Conservation (phyloP, 345 rosid species). For the Ceriops zippeliana region DNA sequence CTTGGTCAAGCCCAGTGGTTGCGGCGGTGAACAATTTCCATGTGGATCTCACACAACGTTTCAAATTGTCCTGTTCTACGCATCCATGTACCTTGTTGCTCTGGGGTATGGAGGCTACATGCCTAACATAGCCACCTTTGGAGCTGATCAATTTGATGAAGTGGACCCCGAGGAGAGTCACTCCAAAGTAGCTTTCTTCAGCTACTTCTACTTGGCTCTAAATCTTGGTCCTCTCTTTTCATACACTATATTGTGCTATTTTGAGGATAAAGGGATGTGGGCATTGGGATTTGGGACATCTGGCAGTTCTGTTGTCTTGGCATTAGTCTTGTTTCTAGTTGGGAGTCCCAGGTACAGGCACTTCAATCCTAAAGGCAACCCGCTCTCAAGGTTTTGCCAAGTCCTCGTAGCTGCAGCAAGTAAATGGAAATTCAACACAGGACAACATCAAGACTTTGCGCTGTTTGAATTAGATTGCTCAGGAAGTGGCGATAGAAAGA, state of each 20-base stretch:
- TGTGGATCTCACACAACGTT: slow-evolving; percentile 19
- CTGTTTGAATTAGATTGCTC: slow-evolving; percentile 13
- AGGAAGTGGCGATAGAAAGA: slow-evolving; percentile 7
- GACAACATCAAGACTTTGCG: not conserved
- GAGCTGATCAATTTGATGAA: slow-evolving; percentile 28
- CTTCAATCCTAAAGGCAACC: slow-evolving; percentile 26
- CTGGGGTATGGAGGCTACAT: slow-evolving; percentile 32
- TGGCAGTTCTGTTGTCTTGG: slow-evolving; percentile 19
- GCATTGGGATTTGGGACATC: slow-evolving; percentile 32
- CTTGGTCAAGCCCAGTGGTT: slow-evolving; percentile 21
- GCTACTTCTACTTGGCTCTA: slow-evolving; percentile 31
- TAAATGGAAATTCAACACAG: slow-evolving; percentile 9
- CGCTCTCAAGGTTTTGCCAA: slow-evolving; percentile 26
- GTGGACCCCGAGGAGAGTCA: slow-evolving; percentile 9
- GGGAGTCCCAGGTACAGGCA: slow-evolving; percentile 25
- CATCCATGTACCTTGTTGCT: slow-evolving; percentile 29
- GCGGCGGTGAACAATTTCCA: slow-evolving; percentile 8
- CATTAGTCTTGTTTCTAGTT: slow-evolving; percentile 17
- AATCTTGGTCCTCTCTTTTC: slow-evolving; percentile 37
- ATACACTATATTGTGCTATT: slow-evolving; percentile 27
- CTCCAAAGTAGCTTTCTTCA: slow-evolving; percentile 28
- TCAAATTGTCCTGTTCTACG: slow-evolving; percentile 13
- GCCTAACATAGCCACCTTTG: slow-evolving; percentile 30
- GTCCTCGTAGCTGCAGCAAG: slow-evolving; percentile 22
- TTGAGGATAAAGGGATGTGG: slow-evolving; percentile 29